phyloP scores from a whole-genome alignment of 202 grass and related monocot species.

The Setaria italica region DNA sequence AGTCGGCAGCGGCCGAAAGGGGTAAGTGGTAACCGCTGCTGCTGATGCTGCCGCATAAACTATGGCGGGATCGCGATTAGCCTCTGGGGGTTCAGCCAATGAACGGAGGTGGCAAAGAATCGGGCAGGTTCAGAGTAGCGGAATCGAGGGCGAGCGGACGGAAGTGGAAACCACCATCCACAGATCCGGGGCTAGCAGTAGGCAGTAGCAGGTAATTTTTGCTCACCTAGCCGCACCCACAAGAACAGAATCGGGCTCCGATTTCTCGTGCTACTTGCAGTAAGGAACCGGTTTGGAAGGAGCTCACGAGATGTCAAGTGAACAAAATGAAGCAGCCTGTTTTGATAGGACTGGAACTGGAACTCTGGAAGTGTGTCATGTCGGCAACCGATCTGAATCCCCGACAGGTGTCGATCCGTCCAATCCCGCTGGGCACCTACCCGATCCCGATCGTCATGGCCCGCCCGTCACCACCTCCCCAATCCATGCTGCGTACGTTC shows the following conservation, averaged over 20 bases:
- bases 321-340: too few relatives aligned
- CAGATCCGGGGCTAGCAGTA: neutral
- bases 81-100: neutral
- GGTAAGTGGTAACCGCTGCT: neutral
- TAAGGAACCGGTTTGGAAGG: too few relatives aligned
- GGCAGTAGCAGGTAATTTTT: neutral
- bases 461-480: conserved; percentile 1
- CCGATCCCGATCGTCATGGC: neutral
- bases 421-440: neutral
- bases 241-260: too few relatives aligned
- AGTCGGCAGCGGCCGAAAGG: neutral
- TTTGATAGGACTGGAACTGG: neutral
- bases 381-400: conserved; percentile 7
- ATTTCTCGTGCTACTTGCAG: too few relatives aligned
- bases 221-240: neutral
- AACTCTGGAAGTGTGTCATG: conserved; percentile 27
- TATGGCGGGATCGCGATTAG: neutral
- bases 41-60: neutral
- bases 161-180: conserved; percentile 20
- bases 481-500: too few relatives aligned
- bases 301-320: too few relatives aligned
- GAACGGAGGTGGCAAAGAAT: neutral
- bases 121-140: neutral
- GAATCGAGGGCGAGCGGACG: neutral
- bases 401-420: neutral